A percentile compares a stretch with the other conserved stretches of the same genome.
These are phyloP conservation scores for Chaetomiaceae sp. DNA, from an alignment of 2,329 filamentous ascomycete species.

Conservation along the genomic window DNA sequence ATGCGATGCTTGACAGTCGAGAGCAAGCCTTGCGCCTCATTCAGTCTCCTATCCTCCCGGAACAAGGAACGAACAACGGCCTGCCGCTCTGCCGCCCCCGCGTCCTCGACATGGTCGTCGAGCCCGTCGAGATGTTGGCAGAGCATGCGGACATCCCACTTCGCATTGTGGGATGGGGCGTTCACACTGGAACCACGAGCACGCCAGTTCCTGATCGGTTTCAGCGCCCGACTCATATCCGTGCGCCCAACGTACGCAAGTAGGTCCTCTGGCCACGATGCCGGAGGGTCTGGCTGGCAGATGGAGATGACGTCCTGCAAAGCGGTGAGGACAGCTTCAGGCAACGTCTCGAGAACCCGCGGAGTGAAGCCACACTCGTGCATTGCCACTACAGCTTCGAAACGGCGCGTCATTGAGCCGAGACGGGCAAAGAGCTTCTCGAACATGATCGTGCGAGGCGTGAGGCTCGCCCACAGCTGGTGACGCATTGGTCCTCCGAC, in stretches of 20 bases:
- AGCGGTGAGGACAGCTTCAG: constrained; percentile 75
- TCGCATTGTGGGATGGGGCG: constrained; percentile 60
- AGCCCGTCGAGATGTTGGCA: constrained; percentile 62
- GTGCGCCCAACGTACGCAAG: constrained; percentile 74
- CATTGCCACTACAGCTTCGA: constrained; percentile 70
- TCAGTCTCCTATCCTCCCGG: constrained; percentile 81
- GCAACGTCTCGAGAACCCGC: constrained; percentile 72
- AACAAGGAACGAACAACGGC: constrained; percentile 83
- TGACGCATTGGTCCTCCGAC: constrained; percentile 36
- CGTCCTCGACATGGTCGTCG: constrained; percentile 63
- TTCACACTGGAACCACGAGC: constrained; percentile 32
- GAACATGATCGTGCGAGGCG: constrained; percentile 68
- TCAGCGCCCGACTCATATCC: constrained; percentile 68
- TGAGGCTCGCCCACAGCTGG: constrained; percentile 43
- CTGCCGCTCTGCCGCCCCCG: constrained; percentile 78
- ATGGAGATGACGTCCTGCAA: constrained; percentile 79
- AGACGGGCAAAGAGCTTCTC: constrained; percentile 61
- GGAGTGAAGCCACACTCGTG: constrained; percentile 63
- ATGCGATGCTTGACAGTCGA: constrained; percentile 77
- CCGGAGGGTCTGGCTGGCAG: constrained; percentile 77
- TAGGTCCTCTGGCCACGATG: constrained; percentile 67
- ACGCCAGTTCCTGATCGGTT: constrained; percentile 40
- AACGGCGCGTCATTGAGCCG: constrained; percentile 45
- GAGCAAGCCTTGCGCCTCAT: constrained; percentile 80
- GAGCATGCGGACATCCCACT: constrained; percentile 73